Base-by-base conservation (phyloP, 2,329 filamentous ascomycete genomes). In the Amesomyces nigricolor region DNA sequence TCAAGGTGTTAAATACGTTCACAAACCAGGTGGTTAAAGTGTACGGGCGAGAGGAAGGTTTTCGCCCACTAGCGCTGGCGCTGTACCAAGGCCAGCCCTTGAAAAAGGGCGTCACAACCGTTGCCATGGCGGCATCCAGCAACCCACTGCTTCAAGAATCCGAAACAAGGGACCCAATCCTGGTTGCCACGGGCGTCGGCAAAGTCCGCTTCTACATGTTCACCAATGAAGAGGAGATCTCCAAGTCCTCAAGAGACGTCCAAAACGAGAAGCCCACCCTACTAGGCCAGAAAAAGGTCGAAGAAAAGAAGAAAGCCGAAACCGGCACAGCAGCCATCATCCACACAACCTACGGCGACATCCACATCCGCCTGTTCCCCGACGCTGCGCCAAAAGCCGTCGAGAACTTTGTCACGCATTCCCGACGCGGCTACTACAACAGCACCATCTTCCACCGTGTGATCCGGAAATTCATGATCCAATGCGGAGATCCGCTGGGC, bases 121-220 rank as follows among this genome's bases (percentile, higher is more conserved):
- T 97, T 22, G 91, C 91, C 62, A 99, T 99, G 94, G 95, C 94
- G 1, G 94, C 95, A 0, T 95, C 89, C 35, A 87, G 83, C 64
- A 99, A 99, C 68, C 94, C 95, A 0, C 79, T 99, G 1, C 80
- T 99, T 2, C 89, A 94, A 67, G 91, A 96, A 75, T 89, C 94
- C 1, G 92, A 96, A 71, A 83, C 85, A 17, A 82, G 91, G 58
- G 94, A 99, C 68, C 91, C 95, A 0, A 92, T 97, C 67, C 77
- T 99, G 7, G 81, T 95, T 44, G 80, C 82, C 9, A 97, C 94
- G 0, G 92, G 86, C 0, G 86, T 88, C 45, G 88, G 86, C 60
- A 97, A 96, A 72, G 82, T 88, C 29, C 87, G 95, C 40, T 99
- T 99, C 74, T 99, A 96, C 78, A 91, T 97, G 84, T 99, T 96